Evolutionary conservation across 495 filamentous ascomycete genomes (phyloP).

Genomic region (Schizothecium vesticola): DNA sequence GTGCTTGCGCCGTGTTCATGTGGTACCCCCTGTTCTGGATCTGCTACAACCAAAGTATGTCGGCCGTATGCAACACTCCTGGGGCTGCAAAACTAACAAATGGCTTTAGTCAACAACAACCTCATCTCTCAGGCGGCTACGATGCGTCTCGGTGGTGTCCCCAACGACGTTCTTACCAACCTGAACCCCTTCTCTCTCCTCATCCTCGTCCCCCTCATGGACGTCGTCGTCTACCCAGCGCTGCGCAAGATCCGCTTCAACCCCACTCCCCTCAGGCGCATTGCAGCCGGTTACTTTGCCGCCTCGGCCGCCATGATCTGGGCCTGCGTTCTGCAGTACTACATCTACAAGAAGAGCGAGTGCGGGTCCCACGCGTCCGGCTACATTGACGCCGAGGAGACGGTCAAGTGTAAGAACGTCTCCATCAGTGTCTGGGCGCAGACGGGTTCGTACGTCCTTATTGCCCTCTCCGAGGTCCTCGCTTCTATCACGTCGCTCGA

Average conservation of each 20-base stretch:
- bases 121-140: conserved; percentile 69
- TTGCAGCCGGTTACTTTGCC: conserved; percentile 61
- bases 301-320: conserved; percentile 60
- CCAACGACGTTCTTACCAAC: conserved; percentile 76
- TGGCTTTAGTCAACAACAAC: conserved; percentile 50
- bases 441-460: conserved; percentile 57
- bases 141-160: conserved; percentile 64
- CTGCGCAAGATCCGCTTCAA: conserved; percentile 58
- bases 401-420: conserved; percentile 15
- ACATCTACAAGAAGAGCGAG: conserved; percentile 59
- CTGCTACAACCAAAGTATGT: conserved; percentile 39
- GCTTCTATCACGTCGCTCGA: conserved; percentile 60
- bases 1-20: conserved; percentile 63
- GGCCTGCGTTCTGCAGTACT: conserved; percentile 60
- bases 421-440: conserved; percentile 55
- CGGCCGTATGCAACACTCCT: neutral
- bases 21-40: conserved; percentile 55
- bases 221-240: conserved; percentile 62
- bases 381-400: conserved; percentile 12
- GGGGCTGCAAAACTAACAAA: neutral
- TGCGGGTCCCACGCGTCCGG: conserved; percentile 40
- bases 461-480: conserved; percentile 70
- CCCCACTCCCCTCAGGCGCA: conserved; percentile 69
- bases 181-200: conserved; percentile 71
- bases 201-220: conserved; percentile 73